A percentile compares a stretch with the other conserved stretches of the same genome.
Conservation (phyloP, 75 land plant species). For the Selaginella tamariscina region DNA sequence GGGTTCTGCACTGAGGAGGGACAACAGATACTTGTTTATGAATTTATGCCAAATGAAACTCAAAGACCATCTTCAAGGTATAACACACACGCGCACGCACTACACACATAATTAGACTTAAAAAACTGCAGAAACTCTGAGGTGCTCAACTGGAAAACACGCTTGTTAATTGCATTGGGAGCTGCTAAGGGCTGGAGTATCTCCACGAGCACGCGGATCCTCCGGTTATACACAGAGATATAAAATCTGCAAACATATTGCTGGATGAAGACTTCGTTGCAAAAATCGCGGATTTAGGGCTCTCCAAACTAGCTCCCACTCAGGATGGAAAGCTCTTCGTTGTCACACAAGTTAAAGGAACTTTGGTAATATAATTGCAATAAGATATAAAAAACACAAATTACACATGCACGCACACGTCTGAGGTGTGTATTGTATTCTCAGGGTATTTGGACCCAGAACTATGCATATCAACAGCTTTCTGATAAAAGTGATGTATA, state of each 20-base stretch:
- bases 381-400: no score
- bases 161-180: not conserved
- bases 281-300: conserved; percentile 63
- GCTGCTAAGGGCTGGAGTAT: conserved; percentile 51
- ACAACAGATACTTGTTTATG: conserved; percentile 80
- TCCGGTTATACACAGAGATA: conserved; percentile 67
- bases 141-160: not conserved
- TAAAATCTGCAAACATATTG: conserved; percentile 70
- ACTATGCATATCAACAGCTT: conserved; percentile 64
- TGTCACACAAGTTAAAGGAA: conserved; percentile 43
- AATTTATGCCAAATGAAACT: conserved; percentile 59
- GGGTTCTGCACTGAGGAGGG: conserved; percentile 68
- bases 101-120: no score
- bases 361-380: conserved; percentile 29
- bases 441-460: conserved; percentile 96
- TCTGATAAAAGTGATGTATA: conserved; percentile 89
- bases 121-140: not conserved
- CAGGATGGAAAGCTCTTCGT: conserved; percentile 24
- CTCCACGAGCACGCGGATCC: conserved; percentile 69
- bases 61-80: conserved; percentile 43
- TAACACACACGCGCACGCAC: no score
- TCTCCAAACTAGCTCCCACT: conserved; percentile 43
- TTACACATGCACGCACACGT: no score
- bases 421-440: no score
- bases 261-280: conserved; percentile 52